These are phyloP conservation scores for Euclidium syriacum DNA, from an alignment of 345 rosid species.

Conservation along the genomic window DNA sequence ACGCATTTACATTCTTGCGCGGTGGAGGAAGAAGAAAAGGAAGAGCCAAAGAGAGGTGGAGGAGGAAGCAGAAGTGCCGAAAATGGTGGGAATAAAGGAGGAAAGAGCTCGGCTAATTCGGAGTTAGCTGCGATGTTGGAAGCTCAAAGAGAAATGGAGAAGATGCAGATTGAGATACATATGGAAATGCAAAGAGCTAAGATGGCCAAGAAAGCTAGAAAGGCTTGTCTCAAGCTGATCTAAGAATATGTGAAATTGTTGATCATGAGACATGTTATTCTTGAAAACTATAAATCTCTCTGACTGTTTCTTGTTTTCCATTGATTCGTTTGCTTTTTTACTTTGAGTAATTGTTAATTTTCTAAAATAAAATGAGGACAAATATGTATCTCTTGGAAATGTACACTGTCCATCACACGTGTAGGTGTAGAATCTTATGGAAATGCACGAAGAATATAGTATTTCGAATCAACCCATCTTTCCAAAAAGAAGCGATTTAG, in stretches of 20 bases:
- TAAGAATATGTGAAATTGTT: not conserved
- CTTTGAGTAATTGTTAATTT: too few species aligned
- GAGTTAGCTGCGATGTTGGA: constrained; percentile 29
- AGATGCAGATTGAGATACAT: constrained; percentile 23
- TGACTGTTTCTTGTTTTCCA: too few species aligned
- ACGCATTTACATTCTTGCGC: constrained; percentile 26
- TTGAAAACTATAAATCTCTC: not conserved
- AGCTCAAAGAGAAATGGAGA: constrained; percentile 33
- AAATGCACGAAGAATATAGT: too few species aligned
- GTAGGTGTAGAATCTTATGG: too few species aligned
- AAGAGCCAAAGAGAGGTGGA: not conserved
- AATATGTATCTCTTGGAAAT: too few species aligned
- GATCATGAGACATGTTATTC: not conserved
- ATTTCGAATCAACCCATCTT: too few species aligned
- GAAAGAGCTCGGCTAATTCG: constrained; percentile 11
- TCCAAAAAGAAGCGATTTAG: too few species aligned
- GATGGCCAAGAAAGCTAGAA: constrained; percentile 18
- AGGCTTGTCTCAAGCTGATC: constrained; percentile 18
- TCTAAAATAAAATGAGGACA: too few species aligned
- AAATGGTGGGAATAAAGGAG: constrained; percentile 11
- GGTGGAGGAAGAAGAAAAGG: constrained; percentile 9
- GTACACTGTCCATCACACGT: too few species aligned
- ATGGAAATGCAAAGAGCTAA: constrained; percentile 28
- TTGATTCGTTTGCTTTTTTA: too few species aligned
- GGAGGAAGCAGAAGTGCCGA: not conserved